A percentile compares a stretch with the other conserved stretches of the same genome.
Conservation (phyloP, 345 rosid genomes). For the Euphorbia tirucalli region DNA sequence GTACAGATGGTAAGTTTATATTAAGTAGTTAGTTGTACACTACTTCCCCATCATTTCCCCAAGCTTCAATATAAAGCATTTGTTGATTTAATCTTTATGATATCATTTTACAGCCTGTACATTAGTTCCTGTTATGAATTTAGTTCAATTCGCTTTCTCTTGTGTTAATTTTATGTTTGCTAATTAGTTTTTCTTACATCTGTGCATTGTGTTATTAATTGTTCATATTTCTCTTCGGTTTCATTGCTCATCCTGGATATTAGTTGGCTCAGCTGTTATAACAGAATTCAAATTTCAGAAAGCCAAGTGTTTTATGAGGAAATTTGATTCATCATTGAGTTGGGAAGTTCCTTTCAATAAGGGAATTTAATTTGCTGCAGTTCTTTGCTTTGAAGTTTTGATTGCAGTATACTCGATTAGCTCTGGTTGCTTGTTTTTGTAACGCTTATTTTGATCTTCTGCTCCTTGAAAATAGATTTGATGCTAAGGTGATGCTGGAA, state of each 20-base stretch:
- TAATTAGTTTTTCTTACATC: too few species aligned
- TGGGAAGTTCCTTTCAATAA: not conserved
- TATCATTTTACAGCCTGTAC: not conserved
- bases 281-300: not conserved
- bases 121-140: not conserved
- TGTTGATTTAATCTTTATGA: not conserved
- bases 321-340: not conserved
- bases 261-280: not conserved
- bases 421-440: not conserved
- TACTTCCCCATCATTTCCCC: too few species aligned
- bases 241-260: not conserved
- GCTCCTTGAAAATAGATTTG: conserved; percentile 52
- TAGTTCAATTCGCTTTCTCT: not conserved
- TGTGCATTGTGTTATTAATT: not conserved
- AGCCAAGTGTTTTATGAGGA: not conserved
- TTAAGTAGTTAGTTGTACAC: too few species aligned
- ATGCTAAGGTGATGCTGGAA: conserved; percentile 65
- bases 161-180: not conserved
- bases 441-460: conserved; percentile 8
- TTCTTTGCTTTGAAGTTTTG: not conserved
- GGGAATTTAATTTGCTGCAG: not conserved
- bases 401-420: not conserved
- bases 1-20: not conserved
- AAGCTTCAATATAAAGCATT: too few species aligned
- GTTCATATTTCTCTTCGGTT: not conserved